Evolutionary conservation across 768 basidiomycete species (phyloP).

Genomic region (Rhizopogon sp.): DNA sequence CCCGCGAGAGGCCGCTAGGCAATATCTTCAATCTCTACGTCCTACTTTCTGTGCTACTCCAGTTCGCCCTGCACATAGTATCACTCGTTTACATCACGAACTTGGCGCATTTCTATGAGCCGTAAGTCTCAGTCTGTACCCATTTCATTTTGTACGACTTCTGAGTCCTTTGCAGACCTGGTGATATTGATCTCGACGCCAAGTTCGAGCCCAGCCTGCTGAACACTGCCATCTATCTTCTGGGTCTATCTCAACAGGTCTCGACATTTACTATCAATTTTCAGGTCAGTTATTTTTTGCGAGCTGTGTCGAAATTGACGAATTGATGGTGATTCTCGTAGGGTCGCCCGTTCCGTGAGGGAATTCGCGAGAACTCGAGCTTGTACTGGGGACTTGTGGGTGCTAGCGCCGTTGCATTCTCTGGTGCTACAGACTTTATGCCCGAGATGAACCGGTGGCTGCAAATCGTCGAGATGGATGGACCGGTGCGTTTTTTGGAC

Average conservation of each 20-base stretch:
- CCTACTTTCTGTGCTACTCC: slow-evolving; percentile 82
- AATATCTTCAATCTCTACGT: slow-evolving; percentile 99
- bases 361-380: slow-evolving; percentile 93
- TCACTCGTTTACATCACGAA: slow-evolving; percentile 92
- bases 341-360: slow-evolving; percentile 98
- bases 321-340: slow-evolving; percentile 20
- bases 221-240: slow-evolving; percentile 95
- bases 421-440: slow-evolving; percentile 88
- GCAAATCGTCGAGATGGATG: slow-evolving; percentile 90
- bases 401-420: slow-evolving; percentile 87
- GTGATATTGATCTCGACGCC: slow-evolving; percentile 87
- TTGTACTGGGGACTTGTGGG: slow-evolving; percentile 90
- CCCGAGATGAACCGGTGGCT: slow-evolving; percentile 97
- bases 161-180: slow-evolving; percentile 40
- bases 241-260: slow-evolving; percentile 95
- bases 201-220: slow-evolving; percentile 93
- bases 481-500: slow-evolving; percentile 46
- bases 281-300: slow-evolving; percentile 45
- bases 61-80: slow-evolving; percentile 91
- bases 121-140: slow-evolving; percentile 44
- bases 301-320: not conserved
- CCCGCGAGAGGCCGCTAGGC: slow-evolving; percentile 77
- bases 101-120: slow-evolving; percentile 71
- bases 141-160: not conserved
- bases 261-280: slow-evolving; percentile 99